phyloP scores from a whole-genome alignment of 495 filamentous ascomycete genomes.

The Daldinia caldariorum region DNA sequence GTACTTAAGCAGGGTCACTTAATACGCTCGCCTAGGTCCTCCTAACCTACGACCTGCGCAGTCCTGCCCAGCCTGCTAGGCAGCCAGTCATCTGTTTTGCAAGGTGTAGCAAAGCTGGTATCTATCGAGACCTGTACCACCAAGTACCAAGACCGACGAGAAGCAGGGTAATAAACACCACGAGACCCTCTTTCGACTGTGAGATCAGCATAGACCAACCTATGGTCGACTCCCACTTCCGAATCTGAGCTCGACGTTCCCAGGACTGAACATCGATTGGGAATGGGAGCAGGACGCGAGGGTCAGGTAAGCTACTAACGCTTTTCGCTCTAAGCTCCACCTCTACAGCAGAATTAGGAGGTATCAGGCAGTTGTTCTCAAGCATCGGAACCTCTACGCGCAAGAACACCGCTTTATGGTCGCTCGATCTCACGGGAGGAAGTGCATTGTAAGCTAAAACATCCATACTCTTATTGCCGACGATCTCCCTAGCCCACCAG shows the following conservation, averaged over 20 bases:
- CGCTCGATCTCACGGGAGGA: slow-evolving; percentile 77
- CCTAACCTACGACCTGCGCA: slow-evolving; percentile 8
- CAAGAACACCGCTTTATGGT: slow-evolving; percentile 85
- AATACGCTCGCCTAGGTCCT: slow-evolving; percentile 6
- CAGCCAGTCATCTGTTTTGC: not conserved
- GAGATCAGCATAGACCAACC: slow-evolving; percentile 59
- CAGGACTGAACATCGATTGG: slow-evolving; percentile 57
- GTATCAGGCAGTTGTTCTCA: slow-evolving; percentile 42
- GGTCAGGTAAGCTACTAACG: slow-evolving; percentile 38
- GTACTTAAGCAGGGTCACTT: not conserved
- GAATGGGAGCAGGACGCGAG: slow-evolving; percentile 51
- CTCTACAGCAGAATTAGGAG: slow-evolving; percentile 30
- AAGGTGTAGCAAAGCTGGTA: slow-evolving; percentile 20
- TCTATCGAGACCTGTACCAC: slow-evolving; percentile 51
- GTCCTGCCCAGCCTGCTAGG: not conserved
- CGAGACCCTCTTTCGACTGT: slow-evolving; percentile 54
- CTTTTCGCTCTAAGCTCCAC: slow-evolving; percentile 13
- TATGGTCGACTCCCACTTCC: slow-evolving; percentile 54
- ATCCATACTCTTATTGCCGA: slow-evolving; percentile 51
- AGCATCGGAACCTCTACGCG: slow-evolving; percentile 67
- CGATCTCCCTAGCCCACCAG: slow-evolving; percentile 48
- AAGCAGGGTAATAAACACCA: slow-evolving; percentile 50
- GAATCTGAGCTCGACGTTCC: slow-evolving; percentile 53
- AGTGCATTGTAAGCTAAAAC: slow-evolving; percentile 74
- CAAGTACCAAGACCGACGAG: slow-evolving; percentile 51